Base-by-base conservation (phyloP, 805 yeast genomes). In the Wickerhamiella galacta region DNA sequence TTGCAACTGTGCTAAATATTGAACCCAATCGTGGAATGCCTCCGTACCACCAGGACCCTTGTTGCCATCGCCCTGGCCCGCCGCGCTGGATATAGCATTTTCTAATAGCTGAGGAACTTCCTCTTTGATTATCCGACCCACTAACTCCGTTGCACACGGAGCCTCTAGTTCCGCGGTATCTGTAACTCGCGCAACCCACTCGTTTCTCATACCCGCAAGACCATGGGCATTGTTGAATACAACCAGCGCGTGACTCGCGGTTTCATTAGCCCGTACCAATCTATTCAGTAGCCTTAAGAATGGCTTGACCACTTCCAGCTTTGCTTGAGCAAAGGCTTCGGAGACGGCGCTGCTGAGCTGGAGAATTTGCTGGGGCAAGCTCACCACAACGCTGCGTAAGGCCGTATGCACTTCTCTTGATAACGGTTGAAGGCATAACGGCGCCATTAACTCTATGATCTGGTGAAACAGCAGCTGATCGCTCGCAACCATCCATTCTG, bases 401-500 rank as follows among this genome's bases (percentile, higher is more conserved):
- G 70, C 70, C 3, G 49, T 50, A 20, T 69, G 47, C n/a, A 73
- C 73, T 9, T 64, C 63, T n/a, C n/a, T n/a, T n/a, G n/a, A n/a
- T n/a, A n/a, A n/a, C 1, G 55, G 55, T 39, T 71, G 76, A 25
- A 73, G 53, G 11, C 71, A 69, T 36, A 77, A 54, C 18, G 73
- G 75, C 3, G 75, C 64, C 39, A 81, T 53, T 66, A 74, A 64
- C 41, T 66, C 68, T 16, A 75, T 59, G 44, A 69, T 53, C 21
- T 61, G 60, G 36, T 51, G 58, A 53, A 75, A 78, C 54, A 75
- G 64, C n/a, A 66, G 57, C 38, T 64, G 45, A 50, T 82, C 93
- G 48, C 82, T 76, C 30, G 65, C 56, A 20, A 61, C 44, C n/a
- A 77, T 63, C 92, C 93, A 81, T 11, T 63, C 63, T 4, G 60